Evolutionary conservation across 306 rosid genomes (phyloP), one percentile per base, ranked within the genome.

Genomic region (Amphicarpaea edgeworthii): DNA sequence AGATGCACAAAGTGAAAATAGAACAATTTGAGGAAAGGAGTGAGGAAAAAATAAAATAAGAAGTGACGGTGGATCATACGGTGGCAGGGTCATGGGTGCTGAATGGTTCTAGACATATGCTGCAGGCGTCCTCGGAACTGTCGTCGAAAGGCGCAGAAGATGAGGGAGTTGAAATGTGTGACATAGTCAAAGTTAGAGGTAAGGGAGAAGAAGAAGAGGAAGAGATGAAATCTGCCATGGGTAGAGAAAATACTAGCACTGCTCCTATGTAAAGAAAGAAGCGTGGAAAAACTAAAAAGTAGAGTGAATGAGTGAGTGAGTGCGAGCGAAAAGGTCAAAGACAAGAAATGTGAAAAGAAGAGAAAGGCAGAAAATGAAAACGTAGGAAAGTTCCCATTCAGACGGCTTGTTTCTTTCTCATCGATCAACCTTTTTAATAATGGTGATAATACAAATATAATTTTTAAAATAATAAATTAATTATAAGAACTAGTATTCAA

Each of bases 31-130:
- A 51, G 28, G 34, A 5, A 46, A 30, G 6, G 12, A 6, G 26
- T 11, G 15, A 12, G 38, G 42, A 19, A 8, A 58, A 7, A 16
- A 46, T n/a, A n/a, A n/a, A n/a, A n/a, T n/a, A n/a, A n/a, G 8
- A 20, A 5, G 38, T 21, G 20, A 57, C 16, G 14, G 21, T 20
- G 38, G 67, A 70, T 65, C 84, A 67, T 88, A 90, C 96, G 58
- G 89, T 81, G 54, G 87, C 75, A 7, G 93, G 96, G 72, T 90
- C 93, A 15, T 80, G 42, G 55, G 88, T 63, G 81, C 74, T 63
- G 82, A 88, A 90, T 12, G 93, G 88, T 75, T 90, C 91, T 0
- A 91, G 88, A 81, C 96, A 91, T 40, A 91, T 91, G 71, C 96
- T 88, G 87, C 96, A 91, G 45, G 82, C 80, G 45, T 88, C 93